These are phyloP conservation scores for Huiozyma sinensis DNA, from an alignment of 805 yeast genomes.

Conservation along the genomic window DNA sequence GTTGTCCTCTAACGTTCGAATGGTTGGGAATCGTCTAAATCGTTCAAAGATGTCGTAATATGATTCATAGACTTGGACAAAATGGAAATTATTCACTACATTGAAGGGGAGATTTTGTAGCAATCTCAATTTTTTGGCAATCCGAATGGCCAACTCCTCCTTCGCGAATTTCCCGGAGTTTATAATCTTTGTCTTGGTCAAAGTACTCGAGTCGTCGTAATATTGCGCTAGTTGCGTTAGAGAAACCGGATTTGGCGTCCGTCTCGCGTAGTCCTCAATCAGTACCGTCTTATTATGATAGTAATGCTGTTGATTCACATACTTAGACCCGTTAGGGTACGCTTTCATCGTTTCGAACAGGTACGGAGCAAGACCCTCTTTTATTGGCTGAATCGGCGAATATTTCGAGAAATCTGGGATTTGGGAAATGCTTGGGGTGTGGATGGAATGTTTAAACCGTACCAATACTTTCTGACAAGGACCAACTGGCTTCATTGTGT, in stretches of 20 bases:
- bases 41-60: slow-evolving; percentile 82
- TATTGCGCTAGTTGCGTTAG: slow-evolving; percentile 83
- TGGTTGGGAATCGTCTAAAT: slow-evolving; percentile 61
- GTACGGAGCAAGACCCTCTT: slow-evolving; percentile 27
- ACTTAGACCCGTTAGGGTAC: slow-evolving; percentile 33
- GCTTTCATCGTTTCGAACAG: slow-evolving; percentile 29
- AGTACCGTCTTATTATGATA: slow-evolving; percentile 44
- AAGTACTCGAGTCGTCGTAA: slow-evolving; percentile 47
- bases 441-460: slow-evolving; percentile 12
- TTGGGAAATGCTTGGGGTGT: slow-evolving; percentile 17
- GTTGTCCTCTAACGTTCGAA: slow-evolving; percentile 65
- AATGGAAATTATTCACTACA: slow-evolving; percentile 74
- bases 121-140: slow-evolving; percentile 70
- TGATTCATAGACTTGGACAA: slow-evolving; percentile 79
- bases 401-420: slow-evolving; percentile 29
- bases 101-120: slow-evolving; percentile 76
- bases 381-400: slow-evolving; percentile 26
- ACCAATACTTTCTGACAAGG: not conserved
- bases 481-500: no score
- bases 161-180: slow-evolving; percentile 83
- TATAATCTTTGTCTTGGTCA: slow-evolving; percentile 68
- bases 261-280: slow-evolving; percentile 27
- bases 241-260: slow-evolving; percentile 80
- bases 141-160: slow-evolving; percentile 71
- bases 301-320: slow-evolving; percentile 63